Evolutionary conservation across 345 rosid species (phyloP).

Genomic region (Brassica carinata): DNA sequence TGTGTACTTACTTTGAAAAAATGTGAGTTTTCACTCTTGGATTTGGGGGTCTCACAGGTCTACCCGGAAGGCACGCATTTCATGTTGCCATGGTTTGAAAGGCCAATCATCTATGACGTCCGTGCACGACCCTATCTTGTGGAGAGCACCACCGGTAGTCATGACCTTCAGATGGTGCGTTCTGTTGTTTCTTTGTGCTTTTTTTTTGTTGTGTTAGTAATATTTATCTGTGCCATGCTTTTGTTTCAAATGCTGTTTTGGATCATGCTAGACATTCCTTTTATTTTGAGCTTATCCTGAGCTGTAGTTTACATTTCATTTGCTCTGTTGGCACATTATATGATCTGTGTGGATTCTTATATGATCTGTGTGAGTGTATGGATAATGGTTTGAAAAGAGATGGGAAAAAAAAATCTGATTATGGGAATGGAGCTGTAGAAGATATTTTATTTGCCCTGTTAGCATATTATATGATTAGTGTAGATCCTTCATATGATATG

Average conservation of each 20-base stretch:
- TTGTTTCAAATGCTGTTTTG: not conserved
- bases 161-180: not conserved
- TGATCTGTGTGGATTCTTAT: not conserved
- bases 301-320: not conserved
- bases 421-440: no score
- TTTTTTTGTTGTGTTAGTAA: not conserved
- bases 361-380: not conserved
- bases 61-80: not conserved
- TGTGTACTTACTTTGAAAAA: not conserved
- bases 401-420: not conserved
- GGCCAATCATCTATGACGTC: not conserved
- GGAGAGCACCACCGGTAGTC: conserved; percentile 3
- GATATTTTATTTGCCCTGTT: no score
- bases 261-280: not conserved
- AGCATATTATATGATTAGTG: no score
- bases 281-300: not conserved
- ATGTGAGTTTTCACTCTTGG: not conserved
- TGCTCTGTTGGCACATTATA: not conserved
- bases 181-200: not conserved
- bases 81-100: not conserved
- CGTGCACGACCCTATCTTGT: not conserved
- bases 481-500: no score
- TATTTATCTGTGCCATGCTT: not conserved
- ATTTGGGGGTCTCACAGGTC: not conserved
- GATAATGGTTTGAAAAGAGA: not conserved